Evolutionary conservation across 768 basidiomycete species (phyloP).

Genomic region (Boletus patriciae): DNA sequence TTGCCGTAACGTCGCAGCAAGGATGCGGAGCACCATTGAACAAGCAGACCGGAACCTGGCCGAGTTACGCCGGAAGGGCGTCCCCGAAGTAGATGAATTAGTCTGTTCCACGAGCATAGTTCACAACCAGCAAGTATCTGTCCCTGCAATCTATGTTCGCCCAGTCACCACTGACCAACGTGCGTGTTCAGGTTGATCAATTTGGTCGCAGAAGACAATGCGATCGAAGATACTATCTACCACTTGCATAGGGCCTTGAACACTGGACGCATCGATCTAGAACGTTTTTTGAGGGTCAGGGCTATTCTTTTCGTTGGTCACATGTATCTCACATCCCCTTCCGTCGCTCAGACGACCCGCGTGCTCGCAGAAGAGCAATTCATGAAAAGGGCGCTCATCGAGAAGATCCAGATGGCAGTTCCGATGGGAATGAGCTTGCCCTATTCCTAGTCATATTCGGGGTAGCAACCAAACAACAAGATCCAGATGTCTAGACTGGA

Average conservation of each 20-base stretch:
- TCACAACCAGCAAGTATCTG: conserved; percentile 77
- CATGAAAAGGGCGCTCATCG: conserved; percentile 91
- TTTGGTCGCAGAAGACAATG: conserved; percentile 98
- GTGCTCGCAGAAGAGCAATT: conserved; percentile 94
- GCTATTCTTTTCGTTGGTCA: conserved; percentile 24
- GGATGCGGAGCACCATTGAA: conserved; percentile 61
- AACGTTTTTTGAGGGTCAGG: conserved; percentile 86
- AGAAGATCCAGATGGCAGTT: conserved; percentile 75
- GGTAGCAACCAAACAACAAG: conserved; percentile 28
- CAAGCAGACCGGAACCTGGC: conserved; percentile 71
- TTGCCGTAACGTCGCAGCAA: conserved; percentile 73
- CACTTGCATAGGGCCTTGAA: conserved; percentile 94
- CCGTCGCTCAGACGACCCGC: conserved; percentile 63
- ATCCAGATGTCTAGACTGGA: conserved; percentile 26
- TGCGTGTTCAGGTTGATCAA: conserved; percentile 71
- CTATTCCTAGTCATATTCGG: conserved; percentile 42
- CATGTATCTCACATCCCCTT: conserved; percentile 18
- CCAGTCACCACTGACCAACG: conserved; percentile 17
- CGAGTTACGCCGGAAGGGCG: conserved; percentile 79
- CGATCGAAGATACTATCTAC: conserved; percentile 97
- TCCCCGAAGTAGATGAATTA: conserved; percentile 94
- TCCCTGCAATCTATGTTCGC: neutral
- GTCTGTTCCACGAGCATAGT: conserved; percentile 95
- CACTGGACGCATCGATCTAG: conserved; percentile 87
- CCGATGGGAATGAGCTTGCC: conserved; percentile 47